Conservation (phyloP, 169 alveolate species). For the Cryptosporidium ubiquitum region DNA sequence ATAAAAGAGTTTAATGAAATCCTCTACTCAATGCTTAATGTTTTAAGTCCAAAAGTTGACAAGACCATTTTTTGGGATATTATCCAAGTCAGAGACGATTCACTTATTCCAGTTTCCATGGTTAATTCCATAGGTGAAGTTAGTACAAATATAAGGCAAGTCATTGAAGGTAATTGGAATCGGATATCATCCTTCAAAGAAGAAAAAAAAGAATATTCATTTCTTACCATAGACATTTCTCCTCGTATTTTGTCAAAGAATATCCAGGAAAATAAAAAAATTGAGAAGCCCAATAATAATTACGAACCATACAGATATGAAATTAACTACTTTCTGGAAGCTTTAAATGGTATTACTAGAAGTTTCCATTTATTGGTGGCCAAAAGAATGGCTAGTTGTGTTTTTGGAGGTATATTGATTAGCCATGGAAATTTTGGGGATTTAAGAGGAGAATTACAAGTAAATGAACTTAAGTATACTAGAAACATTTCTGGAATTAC, state of each 20-base stretch:
- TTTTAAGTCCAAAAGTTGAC: not conserved
- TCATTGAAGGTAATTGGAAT: constrained; percentile 17
- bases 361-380: constrained; percentile 18
- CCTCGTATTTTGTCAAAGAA: not conserved
- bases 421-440: not conserved
- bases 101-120: constrained; percentile 41
- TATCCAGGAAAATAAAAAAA: not conserved
- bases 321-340: not conserved
- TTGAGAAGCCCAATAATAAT: not conserved
- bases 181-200: not conserved
- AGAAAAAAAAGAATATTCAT: not conserved
- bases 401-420: constrained; percentile 47
- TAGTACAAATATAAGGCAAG: not conserved
- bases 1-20: constrained; percentile 4
- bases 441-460: not conserved
- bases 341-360: not conserved
- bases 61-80: constrained; percentile 58
- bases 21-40: not conserved
- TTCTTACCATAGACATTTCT: not conserved
- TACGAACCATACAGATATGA: not conserved
- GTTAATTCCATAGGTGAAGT: constrained; percentile 56
- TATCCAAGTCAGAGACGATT: not conserved
- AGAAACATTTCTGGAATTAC: constrained; percentile 15
- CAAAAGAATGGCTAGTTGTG: constrained; percentile 28
- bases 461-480: not conserved